phyloP scores from a whole-genome alignment of 306 rosid species.

The Corylus avellana region DNA sequence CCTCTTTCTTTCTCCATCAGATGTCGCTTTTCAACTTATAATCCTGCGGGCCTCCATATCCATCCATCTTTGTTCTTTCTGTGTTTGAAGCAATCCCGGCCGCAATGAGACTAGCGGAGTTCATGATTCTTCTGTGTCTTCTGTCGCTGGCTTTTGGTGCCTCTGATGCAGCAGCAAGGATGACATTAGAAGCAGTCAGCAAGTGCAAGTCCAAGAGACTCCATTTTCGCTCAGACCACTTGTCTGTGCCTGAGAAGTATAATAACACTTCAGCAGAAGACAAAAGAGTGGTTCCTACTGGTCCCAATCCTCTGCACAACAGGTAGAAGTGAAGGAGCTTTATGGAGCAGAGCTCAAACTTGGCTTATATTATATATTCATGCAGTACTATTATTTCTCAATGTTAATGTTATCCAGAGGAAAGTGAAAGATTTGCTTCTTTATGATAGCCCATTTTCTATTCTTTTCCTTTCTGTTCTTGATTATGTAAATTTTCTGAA shows the following conservation, averaged over 20 bases:
- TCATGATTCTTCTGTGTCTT: constrained; percentile 42
- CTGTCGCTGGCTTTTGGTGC: constrained; percentile 44
- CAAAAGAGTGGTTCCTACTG: constrained; percentile 80
- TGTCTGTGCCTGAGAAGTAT: constrained; percentile 35
- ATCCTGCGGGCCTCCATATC: constrained; percentile 14
- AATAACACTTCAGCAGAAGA: constrained; percentile 47
- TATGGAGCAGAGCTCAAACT: constrained; percentile 1
- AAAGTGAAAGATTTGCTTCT: background rate
- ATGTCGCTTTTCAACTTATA: constrained; percentile 31
- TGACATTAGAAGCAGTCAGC: background rate
- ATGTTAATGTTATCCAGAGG: background rate
- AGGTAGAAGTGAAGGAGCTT: constrained; percentile 37
- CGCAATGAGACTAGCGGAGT: constrained; percentile 42
- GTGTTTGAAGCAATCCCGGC: constrained; percentile 4
- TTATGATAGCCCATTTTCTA: background rate
- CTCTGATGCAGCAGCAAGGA: constrained; percentile 50
- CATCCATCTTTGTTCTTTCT: background rate
- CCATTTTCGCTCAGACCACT: constrained; percentile 23
- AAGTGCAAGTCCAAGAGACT: constrained; percentile 38
- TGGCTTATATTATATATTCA: background rate
- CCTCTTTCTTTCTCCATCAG: constrained; percentile 25
- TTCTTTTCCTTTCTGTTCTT: background rate
- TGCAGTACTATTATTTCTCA: background rate
- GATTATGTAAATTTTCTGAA: background rate
- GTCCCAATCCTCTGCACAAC: constrained; percentile 91